phyloP scores from a whole-genome alignment of 2,329 filamentous ascomycete species.

The Cylindrodendrum hubeiense region DNA sequence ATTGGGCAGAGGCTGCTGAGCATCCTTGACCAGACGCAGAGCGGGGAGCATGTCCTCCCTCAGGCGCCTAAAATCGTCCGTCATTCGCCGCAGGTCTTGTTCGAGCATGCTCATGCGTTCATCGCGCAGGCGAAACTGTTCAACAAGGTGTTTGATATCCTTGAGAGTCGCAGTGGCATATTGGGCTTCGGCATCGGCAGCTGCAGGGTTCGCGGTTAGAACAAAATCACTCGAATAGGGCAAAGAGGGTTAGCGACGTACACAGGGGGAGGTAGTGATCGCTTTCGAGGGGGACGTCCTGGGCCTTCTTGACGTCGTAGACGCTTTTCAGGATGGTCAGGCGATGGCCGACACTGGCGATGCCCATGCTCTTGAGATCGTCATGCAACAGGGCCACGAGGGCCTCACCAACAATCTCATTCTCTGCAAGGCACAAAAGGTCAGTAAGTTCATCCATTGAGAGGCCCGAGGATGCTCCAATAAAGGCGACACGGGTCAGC shows the following conservation, averaged over 20 bases:
- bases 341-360: constrained; percentile 92
- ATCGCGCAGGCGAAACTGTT: constrained; percentile 89
- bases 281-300: constrained; percentile 89
- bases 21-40: constrained; percentile 91
- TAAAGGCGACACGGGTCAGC: not conserved
- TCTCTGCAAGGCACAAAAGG: constrained; percentile 69
- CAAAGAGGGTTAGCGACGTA: constrained; percentile 55
- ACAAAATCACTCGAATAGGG: constrained; percentile 38
- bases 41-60: constrained; percentile 93
- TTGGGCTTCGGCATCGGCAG: constrained; percentile 88
- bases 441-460: constrained; percentile 26
- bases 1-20: constrained; percentile 84
- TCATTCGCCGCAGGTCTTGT: constrained; percentile 83
- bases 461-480: not conserved
- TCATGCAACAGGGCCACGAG: constrained; percentile 90
- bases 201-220: constrained; percentile 59
- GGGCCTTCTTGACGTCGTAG: constrained; percentile 95
- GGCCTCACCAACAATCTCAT: constrained; percentile 93
- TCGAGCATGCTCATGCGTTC: constrained; percentile 89
- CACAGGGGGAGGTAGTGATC: constrained; percentile 95
- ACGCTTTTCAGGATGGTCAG: constrained; percentile 95
- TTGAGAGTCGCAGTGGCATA: constrained; percentile 91
- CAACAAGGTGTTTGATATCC: constrained; percentile 91
- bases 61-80: constrained; percentile 88
- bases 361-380: constrained; percentile 94